Base-by-base conservation (phyloP, 2,329 filamentous ascomycete genomes). In the Colletotrichum chrysophilum region DNA sequence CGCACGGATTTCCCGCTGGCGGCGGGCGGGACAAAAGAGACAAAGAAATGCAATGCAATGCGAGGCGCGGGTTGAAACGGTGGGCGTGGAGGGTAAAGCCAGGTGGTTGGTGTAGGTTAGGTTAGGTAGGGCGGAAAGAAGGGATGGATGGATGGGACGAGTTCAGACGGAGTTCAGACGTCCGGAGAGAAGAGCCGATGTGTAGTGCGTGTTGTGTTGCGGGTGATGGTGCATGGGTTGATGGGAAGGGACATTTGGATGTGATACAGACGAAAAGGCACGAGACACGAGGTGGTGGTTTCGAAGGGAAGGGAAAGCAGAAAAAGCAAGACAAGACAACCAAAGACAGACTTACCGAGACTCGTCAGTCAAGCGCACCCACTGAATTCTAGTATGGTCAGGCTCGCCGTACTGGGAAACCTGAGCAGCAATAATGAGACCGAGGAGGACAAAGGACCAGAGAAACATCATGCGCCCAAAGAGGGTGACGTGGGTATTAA, bases 361-460 rank as follows among this genome's bases (percentile, higher is more conserved):
- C 13, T 75, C 55, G 36, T 76, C 48, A 13, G 72, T 79, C 62
- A 79, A 66, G 24, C 71, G 75, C 52, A 77, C 72, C 78, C 78
- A 79, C 34, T 66, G 62, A 21, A 78, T 66, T 56, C 78, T 78
- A 10, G 43, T 30, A 14, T 65, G 60, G 12, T 76, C 66, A 24
- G 67, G 68, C 18, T 77, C 77, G 21, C 77, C 70, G 30, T 70
- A 64, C 66, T 79, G 79, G 6, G 79, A 79, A 9, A 74, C 48
- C 67, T 80, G 79, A 18, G 78, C 71, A n/a, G 75, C 76, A 55
- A 80, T 64, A 24, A 80, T 56, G 43, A 80, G 70, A 21, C 79
- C 79, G 28, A 77, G 64, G 7, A 74, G n/a, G 43, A 78, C 65
- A 38, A 79, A 80, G 38, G 68, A 62, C 66, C 77, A 75, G 43